phyloP scores from a whole-genome alignment of 176 grass and related monocot genomes.

The Secale cereale region DNA sequence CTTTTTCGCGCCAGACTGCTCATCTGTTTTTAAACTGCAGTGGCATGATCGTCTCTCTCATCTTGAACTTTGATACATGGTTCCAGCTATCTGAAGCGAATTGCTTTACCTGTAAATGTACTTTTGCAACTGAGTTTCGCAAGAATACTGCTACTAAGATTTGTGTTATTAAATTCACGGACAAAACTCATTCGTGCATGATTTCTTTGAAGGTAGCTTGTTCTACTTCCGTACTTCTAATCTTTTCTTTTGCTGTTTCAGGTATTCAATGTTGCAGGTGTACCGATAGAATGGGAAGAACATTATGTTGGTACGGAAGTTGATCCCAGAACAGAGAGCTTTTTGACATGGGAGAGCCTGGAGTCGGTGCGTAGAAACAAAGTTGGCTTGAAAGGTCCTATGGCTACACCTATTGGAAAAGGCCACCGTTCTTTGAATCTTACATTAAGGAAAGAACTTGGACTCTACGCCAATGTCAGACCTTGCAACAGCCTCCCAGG shows the following conservation, averaged over 20 bases:
- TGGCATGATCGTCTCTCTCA: background rate
- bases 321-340: constrained; percentile 93
- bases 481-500: constrained; percentile 90
- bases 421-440: constrained; percentile 95
- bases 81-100: background rate
- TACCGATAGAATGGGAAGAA: constrained; percentile 94
- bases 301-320: constrained; percentile 90
- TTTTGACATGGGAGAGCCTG: constrained; percentile 95
- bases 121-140: background rate
- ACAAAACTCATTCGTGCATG: background rate
- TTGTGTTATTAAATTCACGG: constrained; percentile 3
- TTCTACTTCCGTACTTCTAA: constrained; percentile 1
- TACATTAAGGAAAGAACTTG: constrained; percentile 91
- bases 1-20: background rate
- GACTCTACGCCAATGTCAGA: constrained; percentile 94
- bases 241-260: constrained; percentile 35
- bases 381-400: constrained; percentile 96
- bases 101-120: background rate
- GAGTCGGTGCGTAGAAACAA: constrained; percentile 87
- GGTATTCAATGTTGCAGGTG: constrained; percentile 80
- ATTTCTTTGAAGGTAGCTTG: background rate
- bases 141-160: background rate
- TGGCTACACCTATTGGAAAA: constrained; percentile 99
- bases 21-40: background rate
- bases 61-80: background rate